phyloP scores from a whole-genome alignment of 2,329 filamentous ascomycete species.

The Epichloe hybrida region DNA sequence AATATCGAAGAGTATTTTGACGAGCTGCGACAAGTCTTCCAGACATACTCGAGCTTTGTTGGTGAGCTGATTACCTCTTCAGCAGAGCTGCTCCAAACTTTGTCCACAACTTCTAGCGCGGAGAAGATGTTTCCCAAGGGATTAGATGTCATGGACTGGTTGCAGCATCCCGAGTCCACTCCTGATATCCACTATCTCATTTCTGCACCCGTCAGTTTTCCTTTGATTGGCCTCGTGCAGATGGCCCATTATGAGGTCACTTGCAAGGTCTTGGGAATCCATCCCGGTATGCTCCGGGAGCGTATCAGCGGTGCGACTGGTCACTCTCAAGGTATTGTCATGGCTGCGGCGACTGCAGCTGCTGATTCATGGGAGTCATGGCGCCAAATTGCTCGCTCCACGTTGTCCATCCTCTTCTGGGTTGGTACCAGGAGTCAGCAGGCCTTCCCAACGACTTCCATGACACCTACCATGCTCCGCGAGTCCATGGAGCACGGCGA shows the following conservation, averaged over 20 bases:
- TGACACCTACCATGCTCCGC: constrained; percentile 79
- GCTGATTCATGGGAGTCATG: constrained; percentile 91
- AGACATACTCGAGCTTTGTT: constrained; percentile 81
- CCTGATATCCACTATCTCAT: constrained; percentile 91
- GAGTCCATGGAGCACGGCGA: constrained; percentile 92
- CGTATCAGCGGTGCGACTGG: constrained; percentile 80
- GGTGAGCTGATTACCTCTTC: constrained; percentile 70
- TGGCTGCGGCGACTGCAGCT: constrained; percentile 81
- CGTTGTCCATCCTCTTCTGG: constrained; percentile 93
- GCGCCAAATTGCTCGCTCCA: constrained; percentile 61
- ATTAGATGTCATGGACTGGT: constrained; percentile 88
- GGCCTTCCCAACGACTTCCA: constrained; percentile 86
- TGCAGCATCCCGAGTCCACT: constrained; percentile 76
- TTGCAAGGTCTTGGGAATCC: constrained; percentile 78
- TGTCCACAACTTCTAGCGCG: constrained; percentile 71
- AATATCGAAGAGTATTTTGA: constrained; percentile 99
- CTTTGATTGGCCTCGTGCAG: constrained; percentile 90
- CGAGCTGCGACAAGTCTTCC: constrained; percentile 82
- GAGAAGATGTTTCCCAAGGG: constrained; percentile 96
- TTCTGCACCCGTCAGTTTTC: constrained; percentile 88
- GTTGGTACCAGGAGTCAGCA: constrained; percentile 95
- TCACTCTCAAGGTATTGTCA: constrained; percentile 92
- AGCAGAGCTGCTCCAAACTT: constrained; percentile 73
- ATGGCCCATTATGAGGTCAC: constrained; percentile 91
- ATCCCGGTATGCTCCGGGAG: constrained; percentile 78